Percentiles rank a stretch among this genome's conserved stretches.
These are phyloP conservation scores for Exsudoporus frostii DNA, from an alignment of 768 basidiomycete species.

Conservation along the genomic window DNA sequence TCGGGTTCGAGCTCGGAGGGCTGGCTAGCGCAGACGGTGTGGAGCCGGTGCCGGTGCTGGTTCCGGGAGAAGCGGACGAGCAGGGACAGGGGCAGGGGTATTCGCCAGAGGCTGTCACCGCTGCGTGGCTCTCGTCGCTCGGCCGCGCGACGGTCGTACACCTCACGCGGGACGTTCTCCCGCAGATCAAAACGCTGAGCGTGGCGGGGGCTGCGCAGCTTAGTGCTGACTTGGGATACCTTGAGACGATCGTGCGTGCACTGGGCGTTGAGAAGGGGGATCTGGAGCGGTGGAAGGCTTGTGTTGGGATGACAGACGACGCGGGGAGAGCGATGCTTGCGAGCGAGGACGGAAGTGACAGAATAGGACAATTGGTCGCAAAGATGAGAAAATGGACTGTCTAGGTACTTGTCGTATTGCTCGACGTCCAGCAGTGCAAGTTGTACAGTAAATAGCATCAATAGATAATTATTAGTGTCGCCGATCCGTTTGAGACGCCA, in stretches of 20 bases:
- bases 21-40: slow-evolving; percentile 63
- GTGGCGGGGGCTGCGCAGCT: slow-evolving; percentile 77
- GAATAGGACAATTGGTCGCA: slow-evolving; percentile 19
- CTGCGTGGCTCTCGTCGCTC: slow-evolving; percentile 91
- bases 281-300: slow-evolving; percentile 77
- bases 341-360: slow-evolving; percentile 20
- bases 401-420: background rate
- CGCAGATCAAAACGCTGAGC: slow-evolving; percentile 63
- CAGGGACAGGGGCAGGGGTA: slow-evolving; percentile 32
- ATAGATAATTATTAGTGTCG: slow-evolving; percentile 5
- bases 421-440: background rate
- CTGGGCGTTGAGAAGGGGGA: slow-evolving; percentile 85
- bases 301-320: slow-evolving; percentile 57
- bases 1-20: slow-evolving; percentile 83
- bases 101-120: slow-evolving; percentile 77
- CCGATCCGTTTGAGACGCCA: background rate
- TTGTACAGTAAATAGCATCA: slow-evolving; percentile 7
- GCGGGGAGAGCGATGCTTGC: slow-evolving; percentile 27
- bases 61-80: background rate
- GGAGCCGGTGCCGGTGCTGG: slow-evolving; percentile 22
- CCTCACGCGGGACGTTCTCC: slow-evolving; percentile 67
- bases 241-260: slow-evolving; percentile 86
- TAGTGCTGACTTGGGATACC: slow-evolving; percentile 80
- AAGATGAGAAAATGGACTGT: slow-evolving; percentile 33
- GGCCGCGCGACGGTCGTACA: slow-evolving; percentile 75